Conservation (phyloP, 768 basidiomycete genomes). For the Dioszegia hungarica region DNA sequence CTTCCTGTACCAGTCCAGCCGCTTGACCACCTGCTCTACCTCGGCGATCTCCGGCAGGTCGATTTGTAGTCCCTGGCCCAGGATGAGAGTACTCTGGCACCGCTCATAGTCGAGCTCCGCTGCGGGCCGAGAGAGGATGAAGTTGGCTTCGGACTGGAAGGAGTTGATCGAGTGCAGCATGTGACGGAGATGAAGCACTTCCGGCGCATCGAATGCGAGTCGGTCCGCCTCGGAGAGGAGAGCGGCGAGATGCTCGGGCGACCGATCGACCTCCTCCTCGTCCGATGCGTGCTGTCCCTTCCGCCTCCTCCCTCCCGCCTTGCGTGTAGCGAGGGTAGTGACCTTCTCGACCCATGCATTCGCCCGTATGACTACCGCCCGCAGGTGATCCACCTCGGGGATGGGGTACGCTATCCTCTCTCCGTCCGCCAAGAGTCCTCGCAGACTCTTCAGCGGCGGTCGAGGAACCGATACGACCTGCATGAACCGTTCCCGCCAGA, state of each 20-base stretch:
- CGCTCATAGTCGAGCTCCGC: conserved; percentile 26
- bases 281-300: conserved; percentile 32
- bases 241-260: conserved; percentile 64
- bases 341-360: conserved; percentile 79
- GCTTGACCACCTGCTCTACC: conserved; percentile 73
- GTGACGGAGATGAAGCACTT: conserved; percentile 55
- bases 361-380: conserved; percentile 72
- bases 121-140: conserved; percentile 30
- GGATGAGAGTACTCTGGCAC: conserved; percentile 30
- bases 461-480: conserved; percentile 67
- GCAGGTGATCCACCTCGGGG: conserved; percentile 65
- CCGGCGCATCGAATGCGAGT: conserved; percentile 78
- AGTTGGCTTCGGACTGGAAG: conserved; percentile 37
- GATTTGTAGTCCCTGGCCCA: conserved; percentile 62
- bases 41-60: conserved; percentile 70
- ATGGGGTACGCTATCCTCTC: conserved; percentile 76
- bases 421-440: conserved; percentile 78
- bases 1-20: conserved; percentile 70
- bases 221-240: conserved; percentile 67
- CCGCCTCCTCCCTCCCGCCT: conserved; percentile 30
- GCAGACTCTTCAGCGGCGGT: conserved; percentile 70
- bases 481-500: conserved; percentile 70
- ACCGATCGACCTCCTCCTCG: conserved; percentile 60
- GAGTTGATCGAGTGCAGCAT: conserved; percentile 27
- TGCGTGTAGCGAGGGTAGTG: conserved; percentile 20